Percentiles rank a stretch among this genome's conserved stretches.
Evolutionary conservation across 805 yeast species (phyloP).

Genomic region (Ascoidea asiatica): DNA sequence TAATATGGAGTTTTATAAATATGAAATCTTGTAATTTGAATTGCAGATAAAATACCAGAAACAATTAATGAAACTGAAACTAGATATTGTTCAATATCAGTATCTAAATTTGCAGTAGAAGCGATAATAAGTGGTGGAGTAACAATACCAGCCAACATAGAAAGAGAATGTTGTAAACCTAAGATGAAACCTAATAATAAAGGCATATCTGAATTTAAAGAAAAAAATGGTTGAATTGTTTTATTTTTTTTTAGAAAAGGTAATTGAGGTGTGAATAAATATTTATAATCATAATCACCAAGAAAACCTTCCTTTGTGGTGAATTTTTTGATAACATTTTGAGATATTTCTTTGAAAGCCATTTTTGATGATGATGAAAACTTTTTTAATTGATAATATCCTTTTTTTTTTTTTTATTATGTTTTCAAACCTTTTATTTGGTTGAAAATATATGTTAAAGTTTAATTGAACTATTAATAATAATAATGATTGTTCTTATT

Average conservation of each 20-base stretch:
- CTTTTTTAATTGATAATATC: too few relatives aligned
- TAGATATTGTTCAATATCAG: slow-evolving; percentile 39
- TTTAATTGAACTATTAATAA: too few relatives aligned
- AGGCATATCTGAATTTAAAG: slow-evolving; percentile 71
- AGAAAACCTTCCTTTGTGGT: slow-evolving; percentile 69
- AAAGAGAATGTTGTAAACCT: slow-evolving; percentile 78
- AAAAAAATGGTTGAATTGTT: slow-evolving; percentile 68
- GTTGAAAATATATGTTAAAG: too few relatives aligned
- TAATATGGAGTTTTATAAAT: slow-evolving; percentile 61
- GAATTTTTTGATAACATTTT: slow-evolving; percentile 23
- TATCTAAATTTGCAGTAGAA: slow-evolving; percentile 41
- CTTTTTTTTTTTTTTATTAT: too few relatives aligned
- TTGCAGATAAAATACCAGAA: slow-evolving; percentile 52
- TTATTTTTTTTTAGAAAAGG: slow-evolving; percentile 42
- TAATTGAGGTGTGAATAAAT: slow-evolving; percentile 65
- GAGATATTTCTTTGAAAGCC: slow-evolving; percentile 4
- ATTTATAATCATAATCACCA: slow-evolving; percentile 80
- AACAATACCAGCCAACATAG: slow-evolving; percentile 88
- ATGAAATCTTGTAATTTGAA: slow-evolving; percentile 75
- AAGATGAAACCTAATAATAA: slow-evolving; percentile 59
- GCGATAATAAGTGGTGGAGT: slow-evolving; percentile 74
- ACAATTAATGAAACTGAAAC: slow-evolving; percentile 64
- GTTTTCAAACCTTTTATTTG: too few relatives aligned
- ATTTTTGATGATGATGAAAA: too few relatives aligned
- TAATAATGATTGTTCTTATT: too few relatives aligned